Base-by-base conservation (phyloP, 2,329 filamentous ascomycete species). In the Pseudopithomyces maydicus region DNA sequence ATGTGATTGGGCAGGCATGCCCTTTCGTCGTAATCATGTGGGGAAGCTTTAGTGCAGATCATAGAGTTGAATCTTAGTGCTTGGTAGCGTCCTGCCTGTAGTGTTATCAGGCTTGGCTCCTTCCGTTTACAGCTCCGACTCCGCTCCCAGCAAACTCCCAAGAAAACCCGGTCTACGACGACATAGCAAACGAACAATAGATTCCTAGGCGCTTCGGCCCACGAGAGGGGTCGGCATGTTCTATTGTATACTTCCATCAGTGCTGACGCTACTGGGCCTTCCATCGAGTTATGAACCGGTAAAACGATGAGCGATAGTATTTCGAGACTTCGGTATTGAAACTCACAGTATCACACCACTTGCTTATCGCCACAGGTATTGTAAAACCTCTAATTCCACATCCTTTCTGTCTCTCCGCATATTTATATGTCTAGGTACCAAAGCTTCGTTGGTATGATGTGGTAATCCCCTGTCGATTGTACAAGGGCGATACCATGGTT, bases 41-140 rank as follows among this genome's bases (percentile, higher is more conserved):
- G 32, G 29, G 20, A 48, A 48, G 46, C n/a, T 33, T 39, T 35
- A 33, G 20, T 39, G 32, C 19, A 3, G 33, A 6, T 38, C 14
- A 4, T n/a, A 38, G 35, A 38, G n/a, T 38, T 29, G 26, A 5
- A 48, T 48, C 17, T 23, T 38, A 48, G 41, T 46, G 22, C 38
- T 45, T 54, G 32, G 32, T 29, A 45, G 52, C 42, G 42, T 33
- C 1, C 10, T n/a, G 52, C 33, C 32, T 33, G 1, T 6, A 15
- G 8, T 41, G 19, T 45, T 54, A 47, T 47, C 43, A 15, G 14
- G 35, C 53, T 55, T 55, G 53, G 53, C 53, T 49, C 53, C 53
- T 55, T 55, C 53, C 53, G n/a, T n/a, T 45, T 55, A 20, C 47
- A 43, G 33, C 33, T 23, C 6, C 10, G 29, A 32, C 39, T 35